Evolutionary conservation across 2,329 filamentous ascomycete species (phyloP), one percentile per base, ranked within the genome.

Genomic region (Cryphonectria radicalis): DNA sequence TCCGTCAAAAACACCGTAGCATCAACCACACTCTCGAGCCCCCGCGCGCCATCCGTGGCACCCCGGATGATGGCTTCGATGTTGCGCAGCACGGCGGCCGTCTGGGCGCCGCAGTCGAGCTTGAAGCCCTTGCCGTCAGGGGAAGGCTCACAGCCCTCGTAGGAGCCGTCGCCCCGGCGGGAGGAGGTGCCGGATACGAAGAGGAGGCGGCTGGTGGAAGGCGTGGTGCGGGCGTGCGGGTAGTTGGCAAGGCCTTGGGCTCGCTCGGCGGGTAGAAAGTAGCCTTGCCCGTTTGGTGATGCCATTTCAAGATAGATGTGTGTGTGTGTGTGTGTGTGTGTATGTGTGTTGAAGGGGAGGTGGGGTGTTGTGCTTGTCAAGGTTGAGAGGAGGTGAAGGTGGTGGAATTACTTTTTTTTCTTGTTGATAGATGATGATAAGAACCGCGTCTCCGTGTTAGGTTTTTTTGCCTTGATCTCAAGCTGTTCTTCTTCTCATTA

Each of bases 171-270:
- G 11, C 76, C 76, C 53, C 78, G 77, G 40, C 79, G 75, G 37
- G 78, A 80, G 1, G 79, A 80, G 2, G 76, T 80, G 0, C 79
- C 79, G 3, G 78, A 80, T 17, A 80, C 76, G 69, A 77, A 80
- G 40, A 80, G 73, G 35, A 76, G 77, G 32, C 74, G 74, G 13
- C 74, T 72, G 4, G 73, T 71, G 46, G 72, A 71, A 42, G 78
- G 75, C 4, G 77, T 70, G 42, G 76, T 77, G 63, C 79, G 78
- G 19, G 79, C 79, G 71, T 80, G 79, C 0, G 78, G 78, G 73
- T 80, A 80, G 74, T 80, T 80, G 73, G 79, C 79, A 14, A 80
- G 76, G 37, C 78, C 78, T 50, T 80, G 78, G 11, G 78, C 78
- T 4, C 74, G 74, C 22, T 74, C 73, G 63, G 77, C 72, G 22